Evolutionary conservation across 1,139 yeast species (phyloP), one percentile per base, ranked within the genome.

Genomic region (Pneumocystis jirovecii): DNA sequence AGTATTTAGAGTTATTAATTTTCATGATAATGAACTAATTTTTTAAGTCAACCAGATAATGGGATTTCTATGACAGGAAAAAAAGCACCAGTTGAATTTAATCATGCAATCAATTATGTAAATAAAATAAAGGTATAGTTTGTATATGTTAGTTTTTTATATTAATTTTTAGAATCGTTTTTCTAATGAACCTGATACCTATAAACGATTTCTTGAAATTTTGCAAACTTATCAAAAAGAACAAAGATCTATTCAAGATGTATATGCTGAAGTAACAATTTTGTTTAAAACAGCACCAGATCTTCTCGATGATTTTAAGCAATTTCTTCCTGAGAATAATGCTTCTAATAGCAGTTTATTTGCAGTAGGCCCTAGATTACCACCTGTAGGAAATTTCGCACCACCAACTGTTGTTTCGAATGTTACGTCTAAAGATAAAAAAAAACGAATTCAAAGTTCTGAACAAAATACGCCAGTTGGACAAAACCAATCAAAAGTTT

Each of bases 161-260:
- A 67, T 50, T 50, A 10, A n/a, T 50, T 15, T 12, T 50, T 50
- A 50, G 74, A 91, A 93, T 64, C 83, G 97, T 68, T 93, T 90
- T 76, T 88, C 96, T 42, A 84, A 86, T 73, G 96, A 91, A 74
- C 98, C 98, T 0, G 97, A 93, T 73, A 89, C 90, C 66, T 93
- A 93, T 79, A 95, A 95, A 77, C 91, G 86, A 71, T 93, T 93
- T 72, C 80, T 95, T 76, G 99, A 95, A 74, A 93, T 93, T 66
- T 79, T 93, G 72, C 98, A 93, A 75, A 91, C 97, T 57, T 93
- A 93, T 74, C 97, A 93, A 78, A 83, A 96, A 68, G 98, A 93
- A 72, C 96, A 90, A 73, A 87, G 90, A 72, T 96, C 97, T 61
- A 93, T 93, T 67, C 86, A 89, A 65, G 97, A 93, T 73, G 97